Evolutionary conservation across 2,329 filamentous ascomycete species (phyloP), one percentile per base, ranked within the genome.

Genomic region (Cercospora sesami): DNA sequence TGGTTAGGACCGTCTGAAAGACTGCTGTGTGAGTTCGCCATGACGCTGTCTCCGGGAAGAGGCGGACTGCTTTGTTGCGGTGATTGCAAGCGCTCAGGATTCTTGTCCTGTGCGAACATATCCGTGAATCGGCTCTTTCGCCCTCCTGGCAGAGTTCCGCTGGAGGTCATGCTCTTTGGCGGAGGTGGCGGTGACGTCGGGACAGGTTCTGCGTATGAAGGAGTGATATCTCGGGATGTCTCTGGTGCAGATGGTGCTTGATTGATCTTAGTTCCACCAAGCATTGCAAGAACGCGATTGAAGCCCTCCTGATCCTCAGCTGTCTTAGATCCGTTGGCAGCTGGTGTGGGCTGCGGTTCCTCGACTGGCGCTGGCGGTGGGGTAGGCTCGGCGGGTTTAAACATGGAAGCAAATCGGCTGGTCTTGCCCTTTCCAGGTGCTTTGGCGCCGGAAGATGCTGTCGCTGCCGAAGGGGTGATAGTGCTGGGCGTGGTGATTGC

Each of bases 261-360:
- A 23, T 45, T 68, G 36, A 68, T 36, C 31, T 68, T 68, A 16
- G 42, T 60, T 16, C 66, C 64, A 60, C 93, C 90, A 48, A 97
- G 86, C 85, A 97, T 96, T 73, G 91, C 87, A 39, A 97, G 83
- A 57, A 97, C 86, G 18, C 72, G 67, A 58, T 76, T 73, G 79
- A 97, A 97, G 23, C 93, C 94, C 78, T 93, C 91, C 79, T 93
- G 92, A 75, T 97, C 94, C 63, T 89, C 87, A 69, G 89, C 88
- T 10, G 83, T 81, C 21, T 80, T 79, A 64, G 79, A 77, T 9
- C 73, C 74, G 55, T 67, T 75, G 64, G 78, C 72, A 60, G 71
- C 69, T 36, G 36, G 5, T n/a, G 63, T 42, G 21, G 42, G 26
- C n/a, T 18, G 65, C 26, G 60, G 63, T 26, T 69, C 65, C 18